Conservation (phyloP, 2,329 filamentous ascomycete species). For the Mycosphaerella arachidis region DNA sequence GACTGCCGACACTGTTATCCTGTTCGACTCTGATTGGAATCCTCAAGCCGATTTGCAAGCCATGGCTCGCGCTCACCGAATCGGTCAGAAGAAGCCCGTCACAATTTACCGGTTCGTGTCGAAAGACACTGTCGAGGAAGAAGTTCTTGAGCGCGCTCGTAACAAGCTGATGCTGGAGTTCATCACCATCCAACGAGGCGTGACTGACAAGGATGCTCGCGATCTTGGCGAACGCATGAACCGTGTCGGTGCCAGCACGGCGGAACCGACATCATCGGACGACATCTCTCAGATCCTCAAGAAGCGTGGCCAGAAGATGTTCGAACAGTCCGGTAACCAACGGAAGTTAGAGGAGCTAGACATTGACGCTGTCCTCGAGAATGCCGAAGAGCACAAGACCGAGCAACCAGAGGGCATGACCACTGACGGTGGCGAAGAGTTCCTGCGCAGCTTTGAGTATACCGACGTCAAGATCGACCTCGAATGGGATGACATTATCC, state of each 20-base stretch:
- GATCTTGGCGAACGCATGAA: slow-evolving; percentile 75
- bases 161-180: slow-evolving; percentile 98
- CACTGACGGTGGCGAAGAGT: slow-evolving; percentile 93
- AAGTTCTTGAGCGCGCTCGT: slow-evolving; percentile 89
- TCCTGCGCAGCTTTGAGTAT: slow-evolving; percentile 83
- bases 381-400: slow-evolving; percentile 94
- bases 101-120: slow-evolving; percentile 95
- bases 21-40: slow-evolving; percentile 99
- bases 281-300: slow-evolving; percentile 97
- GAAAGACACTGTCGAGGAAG: slow-evolving; percentile 97
- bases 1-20: slow-evolving; percentile 95
- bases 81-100: slow-evolving; percentile 92
- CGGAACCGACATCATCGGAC: slow-evolving; percentile 83
- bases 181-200: slow-evolving; percentile 91
- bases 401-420: slow-evolving; percentile 92
- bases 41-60: slow-evolving; percentile 96
- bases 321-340: slow-evolving; percentile 95
- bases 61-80: slow-evolving; percentile 97
- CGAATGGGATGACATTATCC: slow-evolving; percentile 98
- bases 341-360: slow-evolving; percentile 94
- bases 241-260: slow-evolving; percentile 54
- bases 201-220: slow-evolving; percentile 88
- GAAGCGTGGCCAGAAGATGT: slow-evolving; percentile 98
- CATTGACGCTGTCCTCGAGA: slow-evolving; percentile 93
- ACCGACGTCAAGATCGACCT: slow-evolving; percentile 96